Base-by-base conservation (phyloP, 495 filamentous ascomycete genomes). In the Xylaria nigripes region DNA sequence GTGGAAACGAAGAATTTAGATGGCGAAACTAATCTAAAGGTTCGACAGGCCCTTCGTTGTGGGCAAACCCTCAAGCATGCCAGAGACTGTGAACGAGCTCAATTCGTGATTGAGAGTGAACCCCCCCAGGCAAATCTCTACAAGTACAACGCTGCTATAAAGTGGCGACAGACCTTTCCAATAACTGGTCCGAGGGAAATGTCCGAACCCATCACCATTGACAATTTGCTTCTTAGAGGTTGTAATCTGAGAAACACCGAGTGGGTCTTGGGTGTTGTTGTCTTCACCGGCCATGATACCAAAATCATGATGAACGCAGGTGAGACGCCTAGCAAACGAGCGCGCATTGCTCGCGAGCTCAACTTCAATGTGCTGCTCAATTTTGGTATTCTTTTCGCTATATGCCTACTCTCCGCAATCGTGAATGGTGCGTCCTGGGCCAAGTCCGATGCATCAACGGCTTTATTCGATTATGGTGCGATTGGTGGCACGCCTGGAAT, bases 271-370 rank as follows among this genome's bases (percentile, higher is more conserved):
- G 94, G 92, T 52, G 79, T 99, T n/a, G 94, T 97, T 45, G 74
- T 95, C 34, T 99, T 95, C 75, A 99, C 94, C 22, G 94, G 94
- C 36, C 85, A 87, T 60, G 94, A 99, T 62, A 96, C 94, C 19
- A 99, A 97, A 74, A 97, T 97, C 68, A 99, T 99, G 94, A 85
- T 96, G 72, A 99, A 99, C 67, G 86, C 94, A 10, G 94, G 94
- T 50, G 87, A 89, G 44, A 97, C 94, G n/a, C 94, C 94, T 8
- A 94, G 83, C 59, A 99, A 99, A 72, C 85, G 92, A 56, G 81
- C 94, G 41, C 82, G 87, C 45, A 90, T 99, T 63, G 85, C 89
- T 32, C 86, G 86, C 59, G 90, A 96, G 63, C 75, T 99, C 43
- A 97, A 97, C 70, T 94, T 90, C 84, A 93, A 96, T 69, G 93